These are phyloP conservation scores for Picochlorum sp. DNA, from an alignment of 139 green algal species.

Conservation along the genomic window DNA sequence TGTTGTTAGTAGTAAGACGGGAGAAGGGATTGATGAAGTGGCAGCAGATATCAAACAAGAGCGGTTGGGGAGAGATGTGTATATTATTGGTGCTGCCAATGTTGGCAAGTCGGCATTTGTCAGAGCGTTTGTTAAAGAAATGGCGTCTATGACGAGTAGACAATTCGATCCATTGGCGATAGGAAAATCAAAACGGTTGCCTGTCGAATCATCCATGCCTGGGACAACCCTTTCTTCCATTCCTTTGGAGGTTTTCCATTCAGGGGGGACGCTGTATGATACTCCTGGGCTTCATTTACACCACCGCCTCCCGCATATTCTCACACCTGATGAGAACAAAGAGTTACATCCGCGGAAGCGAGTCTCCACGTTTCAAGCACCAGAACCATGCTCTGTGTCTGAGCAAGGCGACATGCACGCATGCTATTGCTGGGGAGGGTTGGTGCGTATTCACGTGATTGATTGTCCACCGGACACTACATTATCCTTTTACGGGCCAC, in stretches of 20 bases:
- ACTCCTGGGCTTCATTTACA: conserved; percentile 91
- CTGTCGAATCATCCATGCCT: conserved; percentile 84
- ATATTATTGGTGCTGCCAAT: conserved; percentile 90
- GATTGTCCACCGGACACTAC: conserved; percentile 27
- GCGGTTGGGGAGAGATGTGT: conserved; percentile 81
- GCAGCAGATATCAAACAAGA: conserved; percentile 49
- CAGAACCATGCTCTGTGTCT: conserved; percentile 20
- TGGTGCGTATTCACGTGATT: conserved; percentile 67
- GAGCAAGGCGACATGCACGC: neutral
- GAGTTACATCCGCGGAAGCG: conserved; percentile 60
- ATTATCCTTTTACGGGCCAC: conserved; percentile 60
- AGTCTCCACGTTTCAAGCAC: conserved; percentile 47
- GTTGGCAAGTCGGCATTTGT: conserved; percentile 96
- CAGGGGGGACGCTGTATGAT: conserved; percentile 69
- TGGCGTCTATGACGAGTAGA: conserved; percentile 38
- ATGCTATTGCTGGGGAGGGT: conserved; percentile 61
- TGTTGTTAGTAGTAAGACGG: conserved; percentile 45
- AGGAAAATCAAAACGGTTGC: conserved; percentile 38
- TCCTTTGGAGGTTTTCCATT: conserved; percentile 66
- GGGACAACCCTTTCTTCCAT: conserved; percentile 90
- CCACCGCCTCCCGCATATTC: conserved; percentile 81
- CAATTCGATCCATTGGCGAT: conserved; percentile 47
- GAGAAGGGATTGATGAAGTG: conserved; percentile 39
- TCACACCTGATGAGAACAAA: conserved; percentile 67
- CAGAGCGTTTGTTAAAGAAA: conserved; percentile 53